A percentile compares a stretch with the other conserved stretches of the same genome.
phyloP scores from a whole-genome alignment of 495 filamentous ascomycete genomes.

The Xylaria venustula region DNA sequence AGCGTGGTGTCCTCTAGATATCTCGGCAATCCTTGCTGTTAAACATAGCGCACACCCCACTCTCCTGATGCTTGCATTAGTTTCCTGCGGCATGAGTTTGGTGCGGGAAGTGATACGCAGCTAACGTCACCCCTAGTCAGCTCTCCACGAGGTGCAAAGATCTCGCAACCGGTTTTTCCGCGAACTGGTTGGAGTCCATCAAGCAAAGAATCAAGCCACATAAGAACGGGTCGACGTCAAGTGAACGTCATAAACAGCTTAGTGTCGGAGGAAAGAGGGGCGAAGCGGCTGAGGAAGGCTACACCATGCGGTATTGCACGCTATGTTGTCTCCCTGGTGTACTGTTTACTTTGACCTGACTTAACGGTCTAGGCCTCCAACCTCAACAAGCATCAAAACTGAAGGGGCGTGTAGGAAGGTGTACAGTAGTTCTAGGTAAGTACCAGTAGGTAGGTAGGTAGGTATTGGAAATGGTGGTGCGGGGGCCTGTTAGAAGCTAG shows the following conservation, averaged over 20 bases:
- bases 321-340: too few species aligned
- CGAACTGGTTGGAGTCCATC: not conserved
- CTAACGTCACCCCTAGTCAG: constrained; percentile 13
- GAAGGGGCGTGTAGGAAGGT: too few species aligned
- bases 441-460: too few species aligned
- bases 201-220: constrained; percentile 19
- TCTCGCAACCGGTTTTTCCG: constrained; percentile 23
- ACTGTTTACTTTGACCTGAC: too few species aligned
- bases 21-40: not conserved
- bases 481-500: too few species aligned
- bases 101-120: constrained; percentile 7
- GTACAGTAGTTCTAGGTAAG: too few species aligned
- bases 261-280: not conserved
- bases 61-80: not conserved
- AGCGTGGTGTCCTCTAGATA: not conserved
- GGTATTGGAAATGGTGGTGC: too few species aligned
- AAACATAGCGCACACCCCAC: not conserved
- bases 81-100: not conserved
- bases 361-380: too few species aligned
- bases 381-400: too few species aligned
- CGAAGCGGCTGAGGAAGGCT: not conserved
- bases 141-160: not conserved
- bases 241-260: constrained; percentile 24
- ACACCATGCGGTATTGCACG: too few species aligned
- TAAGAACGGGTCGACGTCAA: constrained; percentile 14